Conservation (phyloP, 345 rosid genomes). For the Aethionema arabicum region DNA sequence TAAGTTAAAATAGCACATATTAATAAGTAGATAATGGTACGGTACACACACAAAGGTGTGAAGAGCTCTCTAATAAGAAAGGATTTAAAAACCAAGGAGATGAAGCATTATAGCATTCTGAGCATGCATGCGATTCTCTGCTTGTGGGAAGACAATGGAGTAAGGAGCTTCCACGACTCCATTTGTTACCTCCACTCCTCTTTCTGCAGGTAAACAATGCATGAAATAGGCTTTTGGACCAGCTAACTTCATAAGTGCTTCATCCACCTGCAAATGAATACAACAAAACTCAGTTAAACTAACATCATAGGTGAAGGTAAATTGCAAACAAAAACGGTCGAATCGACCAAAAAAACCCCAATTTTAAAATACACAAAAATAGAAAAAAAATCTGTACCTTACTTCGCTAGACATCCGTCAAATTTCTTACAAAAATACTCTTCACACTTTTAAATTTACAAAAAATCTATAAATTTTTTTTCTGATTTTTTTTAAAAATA, state of each 20-base stretch:
- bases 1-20: too few species aligned
- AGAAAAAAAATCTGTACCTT: constrained; percentile 8
- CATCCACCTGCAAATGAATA: constrained; percentile 62
- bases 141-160: constrained; percentile 89
- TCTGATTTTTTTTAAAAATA: too few species aligned
- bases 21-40: constrained; percentile 17
- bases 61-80: constrained; percentile 18
- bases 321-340: too few species aligned
- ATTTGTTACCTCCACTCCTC: constrained; percentile 89
- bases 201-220: constrained; percentile 99
- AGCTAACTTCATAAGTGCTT: constrained; percentile 79
- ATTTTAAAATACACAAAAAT: too few species aligned
- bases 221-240: constrained; percentile 86
- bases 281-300: background rate
- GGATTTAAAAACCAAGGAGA: constrained; percentile 48
- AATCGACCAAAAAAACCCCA: too few species aligned
- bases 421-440: background rate
- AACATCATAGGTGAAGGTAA: too few species aligned
- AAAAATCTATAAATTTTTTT: too few species aligned
- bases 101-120: constrained; percentile 92
- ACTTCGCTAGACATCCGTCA: background rate
- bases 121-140: constrained; percentile 96
- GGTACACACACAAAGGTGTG: constrained; percentile 12
- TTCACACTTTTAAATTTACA: too few species aligned
- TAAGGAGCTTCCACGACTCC: constrained; percentile 86